Evolutionary conservation across 768 basidiomycete species (phyloP), one percentile per base, ranked within the genome.

Genomic region (Mycena epipterygia): DNA sequence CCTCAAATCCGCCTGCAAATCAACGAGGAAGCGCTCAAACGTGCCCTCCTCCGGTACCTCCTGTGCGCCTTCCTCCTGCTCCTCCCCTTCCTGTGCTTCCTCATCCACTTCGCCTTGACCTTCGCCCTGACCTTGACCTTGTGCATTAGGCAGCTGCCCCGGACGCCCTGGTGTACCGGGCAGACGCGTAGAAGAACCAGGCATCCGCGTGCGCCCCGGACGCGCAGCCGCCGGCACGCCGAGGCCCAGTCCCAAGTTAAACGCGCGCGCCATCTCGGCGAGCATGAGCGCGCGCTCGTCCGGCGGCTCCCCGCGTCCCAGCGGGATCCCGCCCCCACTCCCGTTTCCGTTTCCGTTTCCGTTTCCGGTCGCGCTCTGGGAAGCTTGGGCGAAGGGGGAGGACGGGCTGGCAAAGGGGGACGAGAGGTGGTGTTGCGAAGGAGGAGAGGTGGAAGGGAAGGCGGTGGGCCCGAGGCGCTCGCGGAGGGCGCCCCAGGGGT

Each of bases 21-120:
- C 93, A 51, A 93, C 81, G 72, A 95, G 81, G 83, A 95, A 95
- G 32, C 92, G 86, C 76, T 95, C 94, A 74, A 95, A 95, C 75
- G 90, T 91, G 67, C 90, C 91, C 74, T 92, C 92, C 0, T 84
- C 80, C 11, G 88, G 86, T 16, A 32, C 39, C 21, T 39, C 62
- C n/a, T n/a, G 14, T n/a, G n/a, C n/a, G n/a, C 52, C 56, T 41
- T 32, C 14, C 29, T 66, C 52, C 16, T 23, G 33, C 19, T 30
- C 49, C 14, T 8, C 49, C 29, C 13, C 60, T 39, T 39, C 55
- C n/a, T 16, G 1, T 39, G 39, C 33, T 21, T 21, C 37, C 13
- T 27, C 53, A 9, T 55, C 21, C 30, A 12, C 32, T 35, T 19
- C 62, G 4, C 52, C 23, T 7, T 27, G 19, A n/a, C 9, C 32